Conservation (phyloP, 208 protist species). For the Crithidia fasciculata region DNA sequence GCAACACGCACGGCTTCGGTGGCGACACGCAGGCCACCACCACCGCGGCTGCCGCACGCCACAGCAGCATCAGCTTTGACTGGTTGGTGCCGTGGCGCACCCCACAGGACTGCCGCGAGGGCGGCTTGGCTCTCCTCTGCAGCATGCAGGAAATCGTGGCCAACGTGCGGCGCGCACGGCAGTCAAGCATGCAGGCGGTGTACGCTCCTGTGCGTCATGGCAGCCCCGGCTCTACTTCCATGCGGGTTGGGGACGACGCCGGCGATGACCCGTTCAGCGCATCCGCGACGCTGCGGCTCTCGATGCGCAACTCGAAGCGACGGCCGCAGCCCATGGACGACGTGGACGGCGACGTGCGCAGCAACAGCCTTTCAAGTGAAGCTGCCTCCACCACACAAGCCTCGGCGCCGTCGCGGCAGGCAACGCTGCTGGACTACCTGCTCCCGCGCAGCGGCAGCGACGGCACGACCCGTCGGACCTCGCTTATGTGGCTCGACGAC, state of each 20-base stretch:
- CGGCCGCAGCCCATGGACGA: background rate
- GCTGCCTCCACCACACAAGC: background rate
- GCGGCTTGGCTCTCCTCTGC: conserved; percentile 47
- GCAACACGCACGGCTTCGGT: background rate
- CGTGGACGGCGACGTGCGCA: background rate
- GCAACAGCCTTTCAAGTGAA: background rate
- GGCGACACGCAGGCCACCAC: background rate
- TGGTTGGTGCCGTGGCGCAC: conserved; percentile 66
- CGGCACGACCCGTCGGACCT: background rate
- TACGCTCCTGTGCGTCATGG: conserved; percentile 20
- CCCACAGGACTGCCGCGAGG: conserved; percentile 37
- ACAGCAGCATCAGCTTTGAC: conserved; percentile 11
- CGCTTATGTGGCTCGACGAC: conserved; percentile 19
- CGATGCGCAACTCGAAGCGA: conserved; percentile 12
- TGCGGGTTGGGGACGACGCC: too few species aligned
- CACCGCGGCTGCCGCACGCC: too few species aligned
- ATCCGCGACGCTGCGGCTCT: conserved; percentile 1
- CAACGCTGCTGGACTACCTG: conserved; percentile 28
- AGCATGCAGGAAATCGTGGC: conserved; percentile 46
- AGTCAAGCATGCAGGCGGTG: conserved; percentile 35
- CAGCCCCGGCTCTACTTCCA: conserved; percentile 6
- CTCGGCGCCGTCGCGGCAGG: background rate
- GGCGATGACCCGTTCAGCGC: conserved; percentile 5
- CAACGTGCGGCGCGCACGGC: conserved; percentile 34
- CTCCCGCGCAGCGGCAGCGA: background rate